phyloP scores from a whole-genome alignment of 2,329 filamentous ascomycete genomes.

The Arthrinium puccinioides region DNA sequence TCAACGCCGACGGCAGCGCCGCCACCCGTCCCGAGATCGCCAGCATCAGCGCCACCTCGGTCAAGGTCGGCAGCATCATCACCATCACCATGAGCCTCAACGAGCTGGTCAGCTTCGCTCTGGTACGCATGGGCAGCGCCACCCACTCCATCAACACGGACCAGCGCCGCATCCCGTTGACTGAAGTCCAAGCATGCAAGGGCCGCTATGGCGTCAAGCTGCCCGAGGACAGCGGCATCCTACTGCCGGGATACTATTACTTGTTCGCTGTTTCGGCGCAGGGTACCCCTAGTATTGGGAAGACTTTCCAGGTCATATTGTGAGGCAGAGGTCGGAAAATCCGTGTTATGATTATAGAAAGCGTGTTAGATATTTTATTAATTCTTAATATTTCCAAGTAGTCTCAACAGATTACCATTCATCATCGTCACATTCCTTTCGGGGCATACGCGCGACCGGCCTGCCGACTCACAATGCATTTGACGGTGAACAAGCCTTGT shows the following conservation, averaged over 20 bases:
- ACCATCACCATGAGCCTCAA: constrained; percentile 16
- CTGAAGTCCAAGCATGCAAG: constrained; percentile 14
- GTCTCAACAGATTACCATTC: no score
- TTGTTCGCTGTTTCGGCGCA: constrained; percentile 40
- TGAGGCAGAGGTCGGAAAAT: background rate
- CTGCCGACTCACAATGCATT: no score
- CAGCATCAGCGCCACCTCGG: constrained; percentile 17
- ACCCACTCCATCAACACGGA: constrained; percentile 54
- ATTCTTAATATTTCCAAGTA: no score
- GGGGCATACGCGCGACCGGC: no score
- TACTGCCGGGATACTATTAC: constrained; percentile 46
- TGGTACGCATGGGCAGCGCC: constrained; percentile 40
- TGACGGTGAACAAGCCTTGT: no score
- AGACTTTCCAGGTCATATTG: constrained; percentile 25
- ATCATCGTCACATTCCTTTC: no score
- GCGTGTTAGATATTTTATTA: no score
- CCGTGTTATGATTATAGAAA: background rate
- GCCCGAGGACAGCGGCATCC: constrained; percentile 39
- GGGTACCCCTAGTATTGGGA: constrained; percentile 39
- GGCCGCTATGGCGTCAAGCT: constrained; percentile 31
- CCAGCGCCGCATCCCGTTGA: constrained; percentile 44
- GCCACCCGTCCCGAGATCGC: constrained; percentile 35
- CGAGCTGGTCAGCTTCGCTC: constrained; percentile 23
- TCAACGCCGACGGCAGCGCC: constrained; percentile 31
- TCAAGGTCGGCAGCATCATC: constrained; percentile 23